Conservation (phyloP, 2,329 filamentous ascomycete genomes). For the Diaporthe vexans region DNA sequence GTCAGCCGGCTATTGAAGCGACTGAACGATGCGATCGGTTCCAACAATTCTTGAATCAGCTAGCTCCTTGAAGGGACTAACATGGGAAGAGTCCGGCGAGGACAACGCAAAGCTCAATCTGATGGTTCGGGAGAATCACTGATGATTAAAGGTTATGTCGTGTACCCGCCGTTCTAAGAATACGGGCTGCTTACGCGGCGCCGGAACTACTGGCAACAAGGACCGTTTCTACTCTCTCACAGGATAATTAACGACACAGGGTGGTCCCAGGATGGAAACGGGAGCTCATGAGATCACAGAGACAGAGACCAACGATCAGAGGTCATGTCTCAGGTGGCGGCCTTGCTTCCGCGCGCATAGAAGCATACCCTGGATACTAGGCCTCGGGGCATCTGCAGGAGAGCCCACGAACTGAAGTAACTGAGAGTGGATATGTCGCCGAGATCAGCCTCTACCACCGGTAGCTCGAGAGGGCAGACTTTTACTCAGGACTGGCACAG, state of each 20-base stretch:
- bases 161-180: too few species aligned
- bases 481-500: not conserved
- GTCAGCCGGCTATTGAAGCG: constrained; percentile 46
- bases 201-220: not conserved
- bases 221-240: not conserved
- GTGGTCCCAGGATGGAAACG: not conserved
- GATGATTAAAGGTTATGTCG: not conserved
- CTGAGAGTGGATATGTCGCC: not conserved
- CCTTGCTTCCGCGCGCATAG: not conserved
- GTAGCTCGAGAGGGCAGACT: not conserved
- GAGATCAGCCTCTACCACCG: not conserved
- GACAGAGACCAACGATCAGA: not conserved
- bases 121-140: too few species aligned
- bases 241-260: not conserved
- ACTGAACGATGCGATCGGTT: constrained; percentile 16
- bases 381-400: not conserved
- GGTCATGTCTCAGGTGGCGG: not conserved
- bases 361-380: not conserved
- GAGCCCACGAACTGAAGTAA: not conserved
- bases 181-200: not conserved
- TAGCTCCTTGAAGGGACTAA: not conserved
- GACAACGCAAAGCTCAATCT: not conserved
- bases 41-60: not conserved
- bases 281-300: not conserved
- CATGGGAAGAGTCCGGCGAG: not conserved